These are phyloP conservation scores for Yarrowia osloensis DNA, from an alignment of 805 yeast species.

Conservation along the genomic window DNA sequence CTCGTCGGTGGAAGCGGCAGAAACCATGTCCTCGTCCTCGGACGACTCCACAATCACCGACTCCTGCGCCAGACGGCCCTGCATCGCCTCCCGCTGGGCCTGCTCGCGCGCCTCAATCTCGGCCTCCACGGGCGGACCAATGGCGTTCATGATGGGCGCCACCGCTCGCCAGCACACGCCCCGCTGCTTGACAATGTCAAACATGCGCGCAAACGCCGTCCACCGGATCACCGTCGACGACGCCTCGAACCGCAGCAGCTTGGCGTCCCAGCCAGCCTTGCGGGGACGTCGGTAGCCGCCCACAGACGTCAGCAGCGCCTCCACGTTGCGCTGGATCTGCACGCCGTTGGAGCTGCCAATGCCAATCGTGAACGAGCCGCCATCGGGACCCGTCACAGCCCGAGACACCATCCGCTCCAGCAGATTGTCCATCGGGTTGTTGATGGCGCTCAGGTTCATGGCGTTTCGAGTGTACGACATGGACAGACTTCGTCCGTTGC, in stretches of 20 bases:
- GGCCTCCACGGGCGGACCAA: conserved; percentile 17
- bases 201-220: conserved; percentile 19
- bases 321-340: conserved; percentile 26
- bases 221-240: conserved; percentile 25
- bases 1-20: conserved; percentile 6
- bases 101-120: conserved; percentile 21
- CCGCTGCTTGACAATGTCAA: conserved; percentile 23
- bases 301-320: conserved; percentile 18
- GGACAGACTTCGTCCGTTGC: neutral
- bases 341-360: neutral
- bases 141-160: conserved; percentile 29
- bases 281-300: conserved; percentile 22
- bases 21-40: conserved; percentile 16
- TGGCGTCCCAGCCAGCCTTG: conserved; percentile 21
- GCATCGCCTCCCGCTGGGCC: conserved; percentile 2
- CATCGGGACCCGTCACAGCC: conserved; percentile 16
- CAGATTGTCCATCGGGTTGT: conserved; percentile 21
- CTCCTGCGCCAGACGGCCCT: neutral
- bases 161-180: conserved; percentile 25
- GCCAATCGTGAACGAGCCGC: conserved; percentile 14
- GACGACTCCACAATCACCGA: neutral
- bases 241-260: neutral
- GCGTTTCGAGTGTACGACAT: neutral
- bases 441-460: neutral
- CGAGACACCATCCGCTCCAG: conserved; percentile 18